These are phyloP conservation scores for Pleurostoma richardsiae DNA, from an alignment of 2,329 filamentous ascomycete species.

Conservation along the genomic window DNA sequence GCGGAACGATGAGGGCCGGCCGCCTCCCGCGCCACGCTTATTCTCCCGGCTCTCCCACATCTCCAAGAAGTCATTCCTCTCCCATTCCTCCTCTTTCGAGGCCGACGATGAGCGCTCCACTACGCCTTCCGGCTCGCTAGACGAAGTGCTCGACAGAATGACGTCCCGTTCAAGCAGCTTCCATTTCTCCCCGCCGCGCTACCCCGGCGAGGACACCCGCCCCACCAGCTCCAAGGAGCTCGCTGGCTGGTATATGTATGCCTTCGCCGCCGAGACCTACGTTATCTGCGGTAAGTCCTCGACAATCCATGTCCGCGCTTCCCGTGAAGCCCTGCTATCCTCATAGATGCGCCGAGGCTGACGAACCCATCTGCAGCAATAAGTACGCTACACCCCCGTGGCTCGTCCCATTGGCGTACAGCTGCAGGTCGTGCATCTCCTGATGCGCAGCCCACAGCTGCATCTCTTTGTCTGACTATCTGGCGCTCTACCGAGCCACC, in stretches of 20 bases:
- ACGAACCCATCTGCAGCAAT: too few species aligned
- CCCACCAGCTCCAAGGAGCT: conserved; percentile 85
- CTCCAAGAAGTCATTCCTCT: conserved; percentile 53
- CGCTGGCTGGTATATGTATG: conserved; percentile 91
- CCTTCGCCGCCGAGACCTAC: conserved; percentile 94
- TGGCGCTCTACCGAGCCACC: too few species aligned
- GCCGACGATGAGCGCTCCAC: conserved; percentile 65
- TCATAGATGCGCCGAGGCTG: too few species aligned
- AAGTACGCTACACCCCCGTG: too few species aligned
- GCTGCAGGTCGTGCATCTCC: too few species aligned
- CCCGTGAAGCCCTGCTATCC: too few species aligned
- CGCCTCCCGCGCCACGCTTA: conserved; percentile 38
- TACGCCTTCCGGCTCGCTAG: conserved; percentile 15
- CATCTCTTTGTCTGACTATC: too few species aligned
- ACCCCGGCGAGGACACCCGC: conserved; percentile 81
- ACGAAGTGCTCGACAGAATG: conserved; percentile 2
- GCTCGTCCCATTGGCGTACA: too few species aligned
- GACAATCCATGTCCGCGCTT: too few species aligned
- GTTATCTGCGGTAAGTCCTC: conserved; percentile 75
- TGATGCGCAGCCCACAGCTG: too few species aligned
- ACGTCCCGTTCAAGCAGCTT: conserved; percentile 3
- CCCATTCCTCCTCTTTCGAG: conserved; percentile 60
- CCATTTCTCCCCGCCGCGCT: conserved; percentile 43
- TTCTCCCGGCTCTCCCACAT: conserved; percentile 44
- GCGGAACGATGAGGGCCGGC: conserved; percentile 26